These are phyloP conservation scores for Jaapia argillacea DNA, from an alignment of 768 basidiomycete genomes.

Conservation along the genomic window DNA sequence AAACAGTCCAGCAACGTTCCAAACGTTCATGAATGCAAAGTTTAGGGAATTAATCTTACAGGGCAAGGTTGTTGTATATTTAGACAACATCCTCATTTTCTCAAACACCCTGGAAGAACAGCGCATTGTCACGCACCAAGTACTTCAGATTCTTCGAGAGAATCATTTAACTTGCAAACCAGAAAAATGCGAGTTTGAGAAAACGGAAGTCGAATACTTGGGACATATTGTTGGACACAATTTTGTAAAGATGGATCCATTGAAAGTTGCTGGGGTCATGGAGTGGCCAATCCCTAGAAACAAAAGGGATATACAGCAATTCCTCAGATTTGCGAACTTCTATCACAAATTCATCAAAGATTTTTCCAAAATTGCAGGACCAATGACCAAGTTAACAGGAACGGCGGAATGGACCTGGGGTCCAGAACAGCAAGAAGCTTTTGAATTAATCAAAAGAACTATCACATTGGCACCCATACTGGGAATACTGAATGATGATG, in stretches of 20 bases:
- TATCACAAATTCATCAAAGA: neutral
- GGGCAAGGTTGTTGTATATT: constrained; percentile 14
- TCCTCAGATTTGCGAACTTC: constrained; percentile 14
- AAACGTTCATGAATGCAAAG: constrained; percentile 14
- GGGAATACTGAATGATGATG: neutral
- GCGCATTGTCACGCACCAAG: constrained; percentile 3
- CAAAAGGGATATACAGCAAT: constrained; percentile 15
- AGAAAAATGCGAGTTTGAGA: constrained; percentile 11
- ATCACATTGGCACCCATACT: neutral
- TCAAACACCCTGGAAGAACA: constrained; percentile 8
- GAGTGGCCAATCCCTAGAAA: constrained; percentile 16
- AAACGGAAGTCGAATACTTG: constrained; percentile 9
- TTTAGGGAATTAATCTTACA: constrained; percentile 18
- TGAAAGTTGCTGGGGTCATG: constrained; percentile 14
- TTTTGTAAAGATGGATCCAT: constrained; percentile 13
- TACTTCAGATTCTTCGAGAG: constrained; percentile 11
- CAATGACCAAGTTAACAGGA: neutral
- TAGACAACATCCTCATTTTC: constrained; percentile 22
- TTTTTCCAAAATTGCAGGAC: neutral
- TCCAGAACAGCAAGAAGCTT: neutral
- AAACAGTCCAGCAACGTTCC: constrained; percentile 18
- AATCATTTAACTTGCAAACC: constrained; percentile 11
- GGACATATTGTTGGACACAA: constrained; percentile 11
- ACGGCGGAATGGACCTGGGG: neutral
- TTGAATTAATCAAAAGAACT: neutral